Evolutionary conservation across 805 yeast species (phyloP).

Genomic region (Lipomyces yamadae): DNA sequence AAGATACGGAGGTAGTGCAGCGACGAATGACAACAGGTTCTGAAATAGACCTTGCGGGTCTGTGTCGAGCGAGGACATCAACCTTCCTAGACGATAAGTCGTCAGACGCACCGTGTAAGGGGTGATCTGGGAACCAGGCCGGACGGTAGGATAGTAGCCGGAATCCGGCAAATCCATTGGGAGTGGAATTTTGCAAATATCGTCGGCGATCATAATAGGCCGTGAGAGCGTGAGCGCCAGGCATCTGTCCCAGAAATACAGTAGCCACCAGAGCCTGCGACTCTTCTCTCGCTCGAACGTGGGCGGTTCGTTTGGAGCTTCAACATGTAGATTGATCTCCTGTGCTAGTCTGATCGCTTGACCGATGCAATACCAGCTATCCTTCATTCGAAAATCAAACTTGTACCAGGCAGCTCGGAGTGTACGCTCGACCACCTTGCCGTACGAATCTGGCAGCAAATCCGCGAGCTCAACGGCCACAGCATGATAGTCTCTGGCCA

Average conservation of each 20-base stretch:
- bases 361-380: constrained; percentile 13
- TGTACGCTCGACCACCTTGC: not conserved
- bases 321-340: constrained; percentile 15
- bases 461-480: constrained; percentile 14
- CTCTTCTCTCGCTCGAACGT: constrained; percentile 11
- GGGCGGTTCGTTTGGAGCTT: constrained; percentile 2
- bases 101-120: constrained; percentile 1
- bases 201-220: constrained; percentile 10
- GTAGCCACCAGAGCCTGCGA: constrained; percentile 13
- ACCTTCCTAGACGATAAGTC: not conserved
- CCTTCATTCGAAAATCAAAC: constrained; percentile 8
- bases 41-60: not conserved
- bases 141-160: constrained; percentile 12
- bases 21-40: not conserved
- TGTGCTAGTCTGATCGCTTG: constrained; percentile 10
- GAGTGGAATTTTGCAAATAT: constrained; percentile 2
- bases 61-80: not conserved
- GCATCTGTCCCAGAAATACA: constrained; percentile 15
- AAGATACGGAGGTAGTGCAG: constrained; percentile 6
- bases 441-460: constrained; percentile 2
- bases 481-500: constrained; percentile 10
- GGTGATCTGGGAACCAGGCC: not conserved
- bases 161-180: constrained; percentile 13
- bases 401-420: constrained; percentile 13
- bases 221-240: constrained; percentile 8